phyloP scores from a whole-genome alignment of 768 basidiomycete genomes.

The Tulasnella sp. region DNA sequence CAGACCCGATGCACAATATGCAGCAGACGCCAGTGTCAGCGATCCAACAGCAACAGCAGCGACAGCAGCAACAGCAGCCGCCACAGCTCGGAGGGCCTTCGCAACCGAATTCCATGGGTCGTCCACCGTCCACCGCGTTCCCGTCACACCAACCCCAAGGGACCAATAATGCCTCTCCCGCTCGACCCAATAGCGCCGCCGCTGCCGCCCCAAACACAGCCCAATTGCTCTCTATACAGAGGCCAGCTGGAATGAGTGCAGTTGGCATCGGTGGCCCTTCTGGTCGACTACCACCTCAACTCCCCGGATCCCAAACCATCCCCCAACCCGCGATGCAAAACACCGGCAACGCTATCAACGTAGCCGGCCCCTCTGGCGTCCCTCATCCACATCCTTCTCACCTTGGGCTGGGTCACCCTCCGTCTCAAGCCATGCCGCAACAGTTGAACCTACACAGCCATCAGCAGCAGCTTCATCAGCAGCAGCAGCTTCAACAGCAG shows the following conservation, averaged over 20 bases:
- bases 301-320: too few relatives aligned
- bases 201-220: not conserved
- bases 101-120: not conserved
- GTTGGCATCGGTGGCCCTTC: too few relatives aligned
- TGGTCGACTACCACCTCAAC: too few relatives aligned
- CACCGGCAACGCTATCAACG: not conserved
- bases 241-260: not conserved
- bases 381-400: not conserved
- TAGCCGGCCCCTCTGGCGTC: too few relatives aligned
- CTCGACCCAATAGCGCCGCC: not conserved
- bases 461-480: not conserved
- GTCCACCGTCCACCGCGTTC: not conserved
- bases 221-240: not conserved
- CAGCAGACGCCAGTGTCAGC: too few relatives aligned
- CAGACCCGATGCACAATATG: too few relatives aligned
- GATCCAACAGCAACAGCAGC: not conserved
- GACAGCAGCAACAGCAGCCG: not conserved
- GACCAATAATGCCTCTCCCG: not conserved
- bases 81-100: not conserved
- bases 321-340: not conserved
- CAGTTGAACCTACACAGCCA: not conserved
- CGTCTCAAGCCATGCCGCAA: not conserved
- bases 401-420: not conserved
- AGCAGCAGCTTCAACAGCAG: not conserved
- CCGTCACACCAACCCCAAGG: not conserved